phyloP scores from a whole-genome alignment of 176 grass and related monocot species.

The Eragrostis curvula region DNA sequence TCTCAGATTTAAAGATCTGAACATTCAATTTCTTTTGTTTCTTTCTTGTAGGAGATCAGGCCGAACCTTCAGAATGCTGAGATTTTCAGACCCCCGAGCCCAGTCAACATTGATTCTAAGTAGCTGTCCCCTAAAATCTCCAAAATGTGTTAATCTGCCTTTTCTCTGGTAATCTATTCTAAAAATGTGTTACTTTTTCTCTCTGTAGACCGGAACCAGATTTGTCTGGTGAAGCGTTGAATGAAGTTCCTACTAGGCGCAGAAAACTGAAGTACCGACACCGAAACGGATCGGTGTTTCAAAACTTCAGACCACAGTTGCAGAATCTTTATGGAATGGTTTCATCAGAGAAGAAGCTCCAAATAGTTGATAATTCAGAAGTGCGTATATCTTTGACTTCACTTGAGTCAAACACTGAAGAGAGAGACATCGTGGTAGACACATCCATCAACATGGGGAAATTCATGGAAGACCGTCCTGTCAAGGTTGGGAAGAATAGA shows the following conservation, averaged over 20 bases:
- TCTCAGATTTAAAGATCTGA: background rate
- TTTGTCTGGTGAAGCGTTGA: constrained; percentile 39
- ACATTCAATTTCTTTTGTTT: constrained; percentile 34
- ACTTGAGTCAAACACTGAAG: constrained; percentile 45
- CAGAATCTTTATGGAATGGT: constrained; percentile 54
- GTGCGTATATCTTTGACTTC: constrained; percentile 47
- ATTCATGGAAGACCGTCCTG: constrained; percentile 2
- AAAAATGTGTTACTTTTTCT: constrained; percentile 20
- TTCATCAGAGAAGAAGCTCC: constrained; percentile 49
- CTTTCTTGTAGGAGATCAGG: constrained; percentile 60
- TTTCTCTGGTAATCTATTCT: constrained; percentile 25
- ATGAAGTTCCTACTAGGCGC: constrained; percentile 42
- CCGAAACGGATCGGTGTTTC: constrained; percentile 50
- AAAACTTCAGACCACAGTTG: constrained; percentile 48
- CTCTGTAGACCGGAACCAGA: constrained; percentile 47
- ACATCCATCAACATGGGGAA: constrained; percentile 40
- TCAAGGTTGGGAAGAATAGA: constrained; percentile 31
- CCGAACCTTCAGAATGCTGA: constrained; percentile 58
- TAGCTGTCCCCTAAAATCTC: constrained; percentile 43
- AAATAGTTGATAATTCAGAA: constrained; percentile 41
- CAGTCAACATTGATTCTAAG: constrained; percentile 43
- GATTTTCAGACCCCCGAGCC: constrained; percentile 47
- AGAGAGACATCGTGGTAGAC: constrained; percentile 63
- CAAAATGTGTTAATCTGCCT: background rate
- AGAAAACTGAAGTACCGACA: constrained; percentile 57